Conservation (phyloP, 129 eudicot genomes). For the Calendula officinalis region DNA sequence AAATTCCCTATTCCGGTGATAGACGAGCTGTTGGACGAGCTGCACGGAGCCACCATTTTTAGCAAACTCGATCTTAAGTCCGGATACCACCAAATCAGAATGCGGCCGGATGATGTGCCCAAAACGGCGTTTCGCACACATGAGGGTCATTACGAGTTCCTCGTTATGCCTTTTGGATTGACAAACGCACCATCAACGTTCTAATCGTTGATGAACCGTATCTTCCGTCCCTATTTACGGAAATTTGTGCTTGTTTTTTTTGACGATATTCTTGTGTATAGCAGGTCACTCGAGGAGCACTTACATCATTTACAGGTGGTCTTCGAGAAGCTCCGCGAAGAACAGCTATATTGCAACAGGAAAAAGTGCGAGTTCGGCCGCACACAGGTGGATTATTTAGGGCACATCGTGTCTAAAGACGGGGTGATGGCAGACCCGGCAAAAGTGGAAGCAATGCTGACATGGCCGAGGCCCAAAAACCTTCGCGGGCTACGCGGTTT, state of each 20-base stretch:
- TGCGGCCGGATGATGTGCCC: not conserved
- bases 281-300: no score
- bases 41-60: not conserved
- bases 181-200: not conserved
- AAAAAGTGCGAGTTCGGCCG: not conserved
- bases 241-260: no score
- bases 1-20: no score
- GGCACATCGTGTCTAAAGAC: not conserved
- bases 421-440: not conserved
- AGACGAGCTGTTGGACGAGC: not conserved
- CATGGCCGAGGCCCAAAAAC: not conserved
- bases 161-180: no score
- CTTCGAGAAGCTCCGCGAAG: not conserved
- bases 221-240: no score
- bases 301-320: no score
- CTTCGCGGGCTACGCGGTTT: not conserved
- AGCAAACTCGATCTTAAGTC: not conserved
- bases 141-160: no score
- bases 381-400: not conserved
- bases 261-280: no score
- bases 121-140: not conserved
- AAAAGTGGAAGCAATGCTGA: not conserved
- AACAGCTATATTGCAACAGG: not conserved
- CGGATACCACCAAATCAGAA: not conserved
- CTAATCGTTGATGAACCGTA: no score